Evolutionary conservation across 768 basidiomycete species (phyloP), one percentile per base, ranked within the genome.

Genomic region (Phlegmacium glaucopus): DNA sequence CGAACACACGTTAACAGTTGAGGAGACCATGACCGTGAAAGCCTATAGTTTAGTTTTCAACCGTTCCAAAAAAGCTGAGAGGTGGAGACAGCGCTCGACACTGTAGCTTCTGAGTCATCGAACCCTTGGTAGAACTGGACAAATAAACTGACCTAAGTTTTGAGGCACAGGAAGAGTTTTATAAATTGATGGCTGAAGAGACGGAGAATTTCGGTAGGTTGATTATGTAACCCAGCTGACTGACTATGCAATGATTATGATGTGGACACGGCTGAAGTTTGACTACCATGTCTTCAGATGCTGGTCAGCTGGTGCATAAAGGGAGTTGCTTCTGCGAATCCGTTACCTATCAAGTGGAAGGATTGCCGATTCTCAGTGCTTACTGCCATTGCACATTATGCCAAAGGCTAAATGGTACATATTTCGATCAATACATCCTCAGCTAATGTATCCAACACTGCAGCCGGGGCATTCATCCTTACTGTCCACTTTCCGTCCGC

Each of bases 311-410:
- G 22, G 45, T 69, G 28, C 61, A 72, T 49, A 64, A 63, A 50
- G 85, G 84, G 37, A 63, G 71, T 30, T 87, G 85, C 61, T 82
- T 78, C 56, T 87, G 85, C 50, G 70, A 76, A n/a, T 53, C 66
- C 3, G 65, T 77, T 4, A 61, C 76, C 0, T 86, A 79, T 51
- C 50, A 67, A 39, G 68, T 82, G 2, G 61, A 60, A 9, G 78
- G 77, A 1, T 61, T 58, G 28, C 82, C 84, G 0, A 53, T 77
- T 4, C 64, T 79, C 28, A 78, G 77, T 51, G 83, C 79, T 5
- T 86, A 79, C 56, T 87, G 83, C 52, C 86, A 87, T 56, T 88
- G 86, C 57, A 80, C 80, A 4, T 61, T 75, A n/a, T 88, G 86
- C 56, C 85, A 87, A 61, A 68, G 76, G 34, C 59, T 85, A 42